A percentile compares a stretch with the other conserved stretches of the same genome.
Conservation (phyloP, 352 stramenopile genomes). For the Blastocystis sp. region DNA sequence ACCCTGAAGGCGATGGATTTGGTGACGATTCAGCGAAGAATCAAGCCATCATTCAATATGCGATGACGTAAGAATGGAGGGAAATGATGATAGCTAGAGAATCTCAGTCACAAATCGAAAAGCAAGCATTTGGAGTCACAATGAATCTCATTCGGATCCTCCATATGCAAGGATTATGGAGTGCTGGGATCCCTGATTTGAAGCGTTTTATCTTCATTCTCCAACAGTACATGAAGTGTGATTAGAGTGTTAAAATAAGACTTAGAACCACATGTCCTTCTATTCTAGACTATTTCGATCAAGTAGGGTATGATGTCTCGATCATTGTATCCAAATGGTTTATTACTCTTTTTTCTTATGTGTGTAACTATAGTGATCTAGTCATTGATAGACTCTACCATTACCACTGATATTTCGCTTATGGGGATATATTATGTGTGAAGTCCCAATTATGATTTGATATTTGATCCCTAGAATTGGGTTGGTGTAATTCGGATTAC, state of each 20-base stretch:
- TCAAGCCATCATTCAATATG: slow-evolving; percentile 16
- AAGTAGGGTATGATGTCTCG: slow-evolving; percentile 41
- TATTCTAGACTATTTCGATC: slow-evolving; percentile 38
- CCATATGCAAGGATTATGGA: slow-evolving; percentile 58
- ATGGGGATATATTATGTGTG: slow-evolving; percentile 23
- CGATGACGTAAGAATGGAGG: slow-evolving; percentile 8
- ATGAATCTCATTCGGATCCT: slow-evolving; percentile 40
- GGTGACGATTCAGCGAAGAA: background rate
- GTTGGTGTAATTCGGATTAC: background rate
- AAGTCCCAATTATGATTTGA: background rate
- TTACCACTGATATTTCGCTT: slow-evolving; percentile 27
- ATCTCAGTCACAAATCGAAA: slow-evolving; percentile 49
- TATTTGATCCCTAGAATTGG: background rate
- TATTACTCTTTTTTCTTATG: slow-evolving; percentile 65
- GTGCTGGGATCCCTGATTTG: slow-evolving; percentile 24
- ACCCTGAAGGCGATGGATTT: slow-evolving; percentile 15
- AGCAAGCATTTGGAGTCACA: background rate
- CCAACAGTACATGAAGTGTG: slow-evolving; percentile 55
- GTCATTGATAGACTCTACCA: slow-evolving; percentile 5
- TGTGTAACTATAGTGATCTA: background rate
- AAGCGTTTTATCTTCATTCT: slow-evolving; percentile 61
- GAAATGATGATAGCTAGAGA: background rate
- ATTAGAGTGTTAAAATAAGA: background rate
- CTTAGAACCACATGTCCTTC: slow-evolving; percentile 2
- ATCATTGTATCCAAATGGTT: slow-evolving; percentile 68